These are phyloP conservation scores for Fusarium algeriense DNA, from an alignment of 2,329 filamentous ascomycete species.

Conservation along the genomic window DNA sequence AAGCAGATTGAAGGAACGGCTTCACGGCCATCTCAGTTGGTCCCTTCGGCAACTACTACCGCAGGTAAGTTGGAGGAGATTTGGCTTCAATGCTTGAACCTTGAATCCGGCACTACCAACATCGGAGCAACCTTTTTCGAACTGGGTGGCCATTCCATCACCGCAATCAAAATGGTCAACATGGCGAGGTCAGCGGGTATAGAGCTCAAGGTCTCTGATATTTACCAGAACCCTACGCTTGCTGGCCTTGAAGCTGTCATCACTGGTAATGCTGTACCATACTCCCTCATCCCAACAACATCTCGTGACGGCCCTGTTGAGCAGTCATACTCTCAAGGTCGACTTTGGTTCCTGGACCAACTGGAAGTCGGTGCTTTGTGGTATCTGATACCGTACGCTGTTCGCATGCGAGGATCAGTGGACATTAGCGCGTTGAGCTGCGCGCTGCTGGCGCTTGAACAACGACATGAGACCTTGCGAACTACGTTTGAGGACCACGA, in stretches of 20 bases:
- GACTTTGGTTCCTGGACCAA: conserved; percentile 25
- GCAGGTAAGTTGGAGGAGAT: not conserved
- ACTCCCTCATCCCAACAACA: not conserved
- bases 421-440: not conserved
- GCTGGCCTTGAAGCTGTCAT: not conserved
- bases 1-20: rapidly evolving
- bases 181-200: not conserved
- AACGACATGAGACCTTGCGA: not conserved
- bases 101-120: not conserved
- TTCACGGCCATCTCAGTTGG: rapidly evolving
- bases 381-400: conserved; percentile 9
- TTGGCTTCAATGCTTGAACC: not conserved
- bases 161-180: conserved; percentile 20
- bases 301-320: not conserved
- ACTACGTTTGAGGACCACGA: conserved; percentile 2
- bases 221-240: conserved; percentile 5
- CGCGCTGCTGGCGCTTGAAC: not conserved
- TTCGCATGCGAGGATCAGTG: not conserved
- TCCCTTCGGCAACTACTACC: rapidly evolving
- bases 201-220: conserved; percentile 10
- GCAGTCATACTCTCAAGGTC: conserved; percentile 15
- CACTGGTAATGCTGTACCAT: not conserved
- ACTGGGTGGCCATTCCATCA: conserved; percentile 8
- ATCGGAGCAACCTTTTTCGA: conserved; percentile 7
- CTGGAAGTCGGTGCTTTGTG: not conserved